Conservation (phyloP, 1,284 basidiomycete genomes). For the Bjerkandera adusta region DNA sequence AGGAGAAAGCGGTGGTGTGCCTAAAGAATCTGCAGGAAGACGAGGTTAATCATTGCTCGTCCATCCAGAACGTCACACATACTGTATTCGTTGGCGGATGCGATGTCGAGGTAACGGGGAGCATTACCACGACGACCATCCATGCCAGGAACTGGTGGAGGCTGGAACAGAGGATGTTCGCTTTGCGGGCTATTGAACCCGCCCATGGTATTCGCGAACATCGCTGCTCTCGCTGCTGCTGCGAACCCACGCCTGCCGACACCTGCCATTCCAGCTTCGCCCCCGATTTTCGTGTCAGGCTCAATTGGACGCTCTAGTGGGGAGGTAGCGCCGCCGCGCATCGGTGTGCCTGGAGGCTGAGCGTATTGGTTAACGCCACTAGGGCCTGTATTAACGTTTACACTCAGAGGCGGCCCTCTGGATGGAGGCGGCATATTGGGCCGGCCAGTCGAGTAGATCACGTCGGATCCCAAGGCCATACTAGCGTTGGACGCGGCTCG, state of each 20-base stretch:
- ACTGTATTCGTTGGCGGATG: constrained; percentile 26
- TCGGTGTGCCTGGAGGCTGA: background rate
- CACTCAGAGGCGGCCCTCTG: constrained; percentile 8
- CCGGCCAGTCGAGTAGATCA: constrained; percentile 24
- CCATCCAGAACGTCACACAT: too few relatives aligned
- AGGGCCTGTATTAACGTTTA: constrained; percentile 1
- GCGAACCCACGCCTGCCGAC: constrained; percentile 85
- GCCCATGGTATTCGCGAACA: constrained; percentile 41
- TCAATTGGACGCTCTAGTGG: constrained; percentile 22
- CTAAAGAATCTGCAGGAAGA: constrained; percentile 17
- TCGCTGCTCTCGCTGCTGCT: constrained; percentile 71
- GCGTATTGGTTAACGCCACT: background rate
- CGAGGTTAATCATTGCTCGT: too few relatives aligned
- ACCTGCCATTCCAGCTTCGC: constrained; percentile 86
- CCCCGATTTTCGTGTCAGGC: constrained; percentile 72
- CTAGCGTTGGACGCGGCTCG: constrained; percentile 24
- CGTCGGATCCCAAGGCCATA: constrained; percentile 18
- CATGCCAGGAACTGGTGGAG: constrained; percentile 26
- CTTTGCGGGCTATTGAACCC: constrained; percentile 2
- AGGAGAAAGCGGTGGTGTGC: constrained; percentile 36
- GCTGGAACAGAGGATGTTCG: constrained; percentile 8
- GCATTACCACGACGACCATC: constrained; percentile 40
- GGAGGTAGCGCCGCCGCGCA: constrained; percentile 2
- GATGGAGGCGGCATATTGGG: background rate
- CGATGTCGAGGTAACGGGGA: constrained; percentile 54